Base-by-base conservation (phyloP, 2,329 filamentous ascomycete species). In the Penicillium capsulatum region DNA sequence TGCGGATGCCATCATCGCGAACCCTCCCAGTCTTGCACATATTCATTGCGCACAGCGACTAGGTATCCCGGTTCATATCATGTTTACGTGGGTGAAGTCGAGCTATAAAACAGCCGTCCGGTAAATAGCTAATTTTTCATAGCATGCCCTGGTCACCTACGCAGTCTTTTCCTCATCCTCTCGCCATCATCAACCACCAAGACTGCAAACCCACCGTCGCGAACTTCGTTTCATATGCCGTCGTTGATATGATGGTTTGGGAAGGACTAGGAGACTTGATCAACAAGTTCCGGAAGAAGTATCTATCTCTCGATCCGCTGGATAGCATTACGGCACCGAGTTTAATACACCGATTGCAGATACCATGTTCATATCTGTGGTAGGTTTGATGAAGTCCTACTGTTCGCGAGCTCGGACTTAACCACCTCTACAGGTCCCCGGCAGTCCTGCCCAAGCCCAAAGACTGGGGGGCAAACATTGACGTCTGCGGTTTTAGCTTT, bases 281-380 rank as follows among this genome's bases (percentile, higher is more conserved):
- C 59, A 96, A 97, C 58, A 77, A 81, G 8, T 96, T 95, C 57
- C 76, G 90, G 36, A 81, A 83, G 49, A 81, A 81, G 42, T 78
- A 77, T 10, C 73, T 94, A 1, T 83, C 84, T 17, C 70, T 96
- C 1, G 84, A 92, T 31, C 77, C 84, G 0, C 74, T 96, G 29
- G 88, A 84, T 45, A 70, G 87, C 6, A 81, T 94, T 34, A 91
- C 84, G 77, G 90, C 86, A 2, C 88, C 90, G 7, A 86, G 84
- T 3, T 77, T 94, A 60, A 70, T 94, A 10, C 81, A 79, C 31
- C 80, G 86, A 20, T 69, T 96, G 20, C 78, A 77, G 32, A 76
- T 96, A 11, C 88, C 90, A 1, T 87, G 86, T 53, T 94, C 90
- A 0, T 97, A 96, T 59, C 92, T 89, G 65, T 96, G 90, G 89